Conservation (phyloP, 2,329 filamentous ascomycete species). For the Cadophora malorum region DNA sequence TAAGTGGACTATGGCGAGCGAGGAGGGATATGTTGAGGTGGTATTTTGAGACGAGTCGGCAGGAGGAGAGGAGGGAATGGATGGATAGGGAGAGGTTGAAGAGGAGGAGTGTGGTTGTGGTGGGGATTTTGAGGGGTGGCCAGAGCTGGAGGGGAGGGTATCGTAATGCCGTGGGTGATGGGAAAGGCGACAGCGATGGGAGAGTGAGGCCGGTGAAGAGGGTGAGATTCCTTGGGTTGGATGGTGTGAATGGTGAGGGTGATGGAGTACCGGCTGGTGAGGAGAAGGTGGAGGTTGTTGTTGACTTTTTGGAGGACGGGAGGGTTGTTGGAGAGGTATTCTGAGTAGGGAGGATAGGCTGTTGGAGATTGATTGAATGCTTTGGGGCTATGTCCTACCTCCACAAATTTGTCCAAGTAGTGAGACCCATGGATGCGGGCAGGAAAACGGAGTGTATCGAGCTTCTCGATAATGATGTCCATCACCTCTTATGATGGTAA, state of each 20-base stretch:
- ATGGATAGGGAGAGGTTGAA: not conserved
- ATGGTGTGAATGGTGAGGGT: not conserved
- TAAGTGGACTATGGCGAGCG: conserved; percentile 12
- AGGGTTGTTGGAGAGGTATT: conserved; percentile 8
- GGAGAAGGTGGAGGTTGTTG: not conserved
- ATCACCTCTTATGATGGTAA: not conserved
- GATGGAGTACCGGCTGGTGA: not conserved
- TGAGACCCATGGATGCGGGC: too few species aligned
- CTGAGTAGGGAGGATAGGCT: not conserved
- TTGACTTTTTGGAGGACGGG: conserved; percentile 7
- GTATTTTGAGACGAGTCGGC: not conserved
- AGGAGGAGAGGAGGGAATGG: conserved; percentile 18
- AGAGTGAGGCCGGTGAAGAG: not conserved
- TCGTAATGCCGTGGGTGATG: not conserved
- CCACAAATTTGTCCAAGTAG: too few species aligned
- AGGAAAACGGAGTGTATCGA: too few species aligned
- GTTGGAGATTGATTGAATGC: not conserved
- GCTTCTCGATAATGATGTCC: not conserved
- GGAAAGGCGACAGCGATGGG: not conserved
- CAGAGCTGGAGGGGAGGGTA: not conserved
- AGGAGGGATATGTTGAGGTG: not conserved
- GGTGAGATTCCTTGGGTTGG: conserved; percentile 9
- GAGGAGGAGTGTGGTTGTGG: conserved; percentile 17
- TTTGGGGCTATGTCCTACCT: not conserved
- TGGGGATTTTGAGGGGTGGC: conserved; percentile 21